Evolutionary conservation across 768 basidiomycete genomes (phyloP).

Genomic region (Podaxis sp.): DNA sequence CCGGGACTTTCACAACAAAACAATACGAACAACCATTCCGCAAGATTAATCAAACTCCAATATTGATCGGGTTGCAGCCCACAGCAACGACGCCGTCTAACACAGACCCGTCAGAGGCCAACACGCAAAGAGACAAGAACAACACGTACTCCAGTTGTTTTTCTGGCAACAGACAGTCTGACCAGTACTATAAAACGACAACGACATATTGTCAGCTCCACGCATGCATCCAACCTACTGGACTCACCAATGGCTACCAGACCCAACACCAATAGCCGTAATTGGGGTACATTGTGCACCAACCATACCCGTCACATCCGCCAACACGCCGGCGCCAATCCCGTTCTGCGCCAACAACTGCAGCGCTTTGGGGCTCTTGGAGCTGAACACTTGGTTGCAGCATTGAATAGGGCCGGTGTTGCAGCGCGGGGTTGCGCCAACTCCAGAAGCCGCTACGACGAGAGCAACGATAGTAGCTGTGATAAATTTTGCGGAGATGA

Average conservation of each 20-base stretch:
- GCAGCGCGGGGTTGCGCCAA: background rate
- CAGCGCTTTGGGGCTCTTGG: background rate
- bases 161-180: constrained; percentile 5
- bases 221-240: background rate
- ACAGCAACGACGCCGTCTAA: constrained; percentile 3
- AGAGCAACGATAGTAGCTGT: background rate
- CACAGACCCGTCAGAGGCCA: background rate
- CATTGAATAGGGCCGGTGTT: constrained; percentile 3
- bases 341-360: background rate
- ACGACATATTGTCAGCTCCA: background rate
- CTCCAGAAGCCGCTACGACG: background rate
- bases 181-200: background rate
- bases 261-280: constrained; percentile 3
- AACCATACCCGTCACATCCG: constrained; percentile 2
- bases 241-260: constrained; percentile 2
- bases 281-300: constrained; percentile 6
- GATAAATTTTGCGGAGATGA: background rate
- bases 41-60: background rate
- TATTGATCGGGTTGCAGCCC: constrained; percentile 5
- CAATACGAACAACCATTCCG: background rate
- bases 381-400: background rate
- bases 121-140: background rate
- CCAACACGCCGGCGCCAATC: background rate
- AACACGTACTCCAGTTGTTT: background rate
- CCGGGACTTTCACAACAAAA: background rate